Conservation (phyloP, 768 basidiomycete genomes). For the Coprinopsis cinerea region DNA sequence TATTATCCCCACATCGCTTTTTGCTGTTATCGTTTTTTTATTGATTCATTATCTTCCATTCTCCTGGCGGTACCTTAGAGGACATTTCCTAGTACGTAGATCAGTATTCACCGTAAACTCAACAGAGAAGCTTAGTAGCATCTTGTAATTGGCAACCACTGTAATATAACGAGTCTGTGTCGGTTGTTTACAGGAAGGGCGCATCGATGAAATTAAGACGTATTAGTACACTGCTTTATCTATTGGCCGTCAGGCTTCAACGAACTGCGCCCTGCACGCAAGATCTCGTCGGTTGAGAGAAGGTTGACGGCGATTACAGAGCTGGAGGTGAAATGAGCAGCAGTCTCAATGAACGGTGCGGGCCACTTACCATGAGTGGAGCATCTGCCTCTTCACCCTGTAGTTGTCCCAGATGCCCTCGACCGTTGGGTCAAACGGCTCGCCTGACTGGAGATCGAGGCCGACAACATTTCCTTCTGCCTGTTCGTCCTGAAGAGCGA, state of each 20-base stretch:
- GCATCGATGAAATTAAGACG: too few relatives aligned
- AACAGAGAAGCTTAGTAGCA: constrained; percentile 4
- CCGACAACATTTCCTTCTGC: constrained; percentile 92
- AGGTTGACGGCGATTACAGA: constrained; percentile 95
- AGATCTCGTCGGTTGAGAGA: constrained; percentile 92
- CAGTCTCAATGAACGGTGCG: constrained; percentile 9
- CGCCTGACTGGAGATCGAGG: constrained; percentile 86
- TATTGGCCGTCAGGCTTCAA: constrained; percentile 73
- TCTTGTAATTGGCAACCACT: neutral
- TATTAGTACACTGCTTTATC: constrained; percentile 18
- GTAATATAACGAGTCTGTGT: neutral
- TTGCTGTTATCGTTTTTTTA: neutral
- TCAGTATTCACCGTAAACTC: too few relatives aligned
- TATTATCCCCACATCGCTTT: neutral
- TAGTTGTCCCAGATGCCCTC: constrained; percentile 99
- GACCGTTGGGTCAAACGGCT: constrained; percentile 92
- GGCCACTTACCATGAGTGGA: constrained; percentile 83
- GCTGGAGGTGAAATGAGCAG: constrained; percentile 32
- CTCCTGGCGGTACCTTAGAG: neutral
- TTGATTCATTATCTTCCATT: neutral
- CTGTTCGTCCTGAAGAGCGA: constrained; percentile 91
- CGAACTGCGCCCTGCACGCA: constrained; percentile 84
- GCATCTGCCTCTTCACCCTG: constrained; percentile 96
- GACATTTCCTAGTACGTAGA: too few relatives aligned
- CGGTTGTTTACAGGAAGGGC: constrained; percentile 7